Conservation (phyloP, 1,284 basidiomycete genomes). For the Ceratobasidium sp. region DNA sequence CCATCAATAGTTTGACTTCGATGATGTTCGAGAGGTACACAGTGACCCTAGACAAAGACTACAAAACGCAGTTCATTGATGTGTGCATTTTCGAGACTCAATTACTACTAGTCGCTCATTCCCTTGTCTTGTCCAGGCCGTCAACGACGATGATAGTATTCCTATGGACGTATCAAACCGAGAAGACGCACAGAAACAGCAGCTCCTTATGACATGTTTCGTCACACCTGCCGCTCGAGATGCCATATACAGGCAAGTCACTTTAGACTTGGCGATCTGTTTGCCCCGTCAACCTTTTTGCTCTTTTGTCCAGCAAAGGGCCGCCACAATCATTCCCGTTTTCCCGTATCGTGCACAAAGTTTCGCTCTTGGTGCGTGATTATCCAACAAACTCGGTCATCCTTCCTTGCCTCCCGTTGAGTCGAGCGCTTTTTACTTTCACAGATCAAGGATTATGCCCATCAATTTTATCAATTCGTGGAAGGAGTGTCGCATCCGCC, state of each 20-base stretch:
- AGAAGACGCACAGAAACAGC: slow-evolving; percentile 49
- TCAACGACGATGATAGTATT: slow-evolving; percentile 89
- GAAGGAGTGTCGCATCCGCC: slow-evolving; percentile 94
- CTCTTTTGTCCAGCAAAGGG: slow-evolving; percentile 18
- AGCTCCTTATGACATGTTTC: slow-evolving; percentile 30
- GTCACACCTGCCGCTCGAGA: slow-evolving; percentile 23
- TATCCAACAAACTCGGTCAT: no score
- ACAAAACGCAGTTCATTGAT: slow-evolving; percentile 81
- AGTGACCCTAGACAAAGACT: slow-evolving; percentile 83
- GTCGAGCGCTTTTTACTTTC: no score
- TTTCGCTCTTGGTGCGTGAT: slow-evolving; percentile 34
- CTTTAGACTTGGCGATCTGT: slow-evolving; percentile 97
- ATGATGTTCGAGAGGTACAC: slow-evolving; percentile 93
- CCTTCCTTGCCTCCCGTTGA: no score
- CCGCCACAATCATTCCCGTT: slow-evolving; percentile 35
- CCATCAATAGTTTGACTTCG: slow-evolving; percentile 86
- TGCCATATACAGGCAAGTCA: slow-evolving; percentile 58
- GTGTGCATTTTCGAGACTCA: slow-evolving; percentile 58
- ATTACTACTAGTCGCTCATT: not conserved
- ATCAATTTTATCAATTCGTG: slow-evolving; percentile 96
- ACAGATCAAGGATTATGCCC: slow-evolving; percentile 90
- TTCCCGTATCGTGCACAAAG: slow-evolving; percentile 38
- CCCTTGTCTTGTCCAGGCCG: slow-evolving; percentile 65
- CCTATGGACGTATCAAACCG: slow-evolving; percentile 85
- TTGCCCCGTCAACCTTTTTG: slow-evolving; percentile 81